These are phyloP conservation scores for Sistotremastrum suecicum DNA, from an alignment of 768 basidiomycete species.

Conservation along the genomic window DNA sequence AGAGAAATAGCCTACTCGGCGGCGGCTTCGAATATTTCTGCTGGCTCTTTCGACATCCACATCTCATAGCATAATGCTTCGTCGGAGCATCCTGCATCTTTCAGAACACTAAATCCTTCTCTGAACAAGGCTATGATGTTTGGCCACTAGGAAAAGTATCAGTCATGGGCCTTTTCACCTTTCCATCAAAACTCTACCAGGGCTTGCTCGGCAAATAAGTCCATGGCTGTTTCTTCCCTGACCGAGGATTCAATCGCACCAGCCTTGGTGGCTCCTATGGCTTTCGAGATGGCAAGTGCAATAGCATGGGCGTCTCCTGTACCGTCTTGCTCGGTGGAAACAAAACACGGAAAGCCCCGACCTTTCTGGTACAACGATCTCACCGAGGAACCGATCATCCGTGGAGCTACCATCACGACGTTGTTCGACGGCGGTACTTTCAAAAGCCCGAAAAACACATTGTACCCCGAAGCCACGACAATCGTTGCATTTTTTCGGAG, in stretches of 20 bases:
- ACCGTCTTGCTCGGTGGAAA: constrained; percentile 51
- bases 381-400: constrained; percentile 57
- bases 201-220: constrained; percentile 34
- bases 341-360: constrained; percentile 50
- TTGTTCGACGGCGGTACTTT: constrained; percentile 38
- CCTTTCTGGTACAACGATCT: constrained; percentile 45
- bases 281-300: constrained; percentile 40
- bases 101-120: constrained; percentile 45
- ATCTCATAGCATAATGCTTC: constrained; percentile 56
- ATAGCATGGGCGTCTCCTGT: constrained; percentile 29
- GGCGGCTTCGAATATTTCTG: constrained; percentile 53
- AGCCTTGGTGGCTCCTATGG: constrained; percentile 47
- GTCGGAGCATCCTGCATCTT: constrained; percentile 52
- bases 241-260: constrained; percentile 52
- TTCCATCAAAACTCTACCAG: no score
- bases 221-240: constrained; percentile 50
- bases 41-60: constrained; percentile 65
- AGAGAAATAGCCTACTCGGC: constrained; percentile 52
- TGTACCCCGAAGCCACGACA: constrained; percentile 52
- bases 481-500: constrained; percentile 35
- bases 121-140: constrained; percentile 42
- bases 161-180: no score
- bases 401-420: constrained; percentile 54
- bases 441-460: constrained; percentile 46
- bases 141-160: constrained; percentile 32